A percentile compares a stretch with the other conserved stretches of the same genome.
phyloP scores from a whole-genome alignment of 2,329 filamentous ascomycete genomes.

The Microthyrium microscopicum region DNA sequence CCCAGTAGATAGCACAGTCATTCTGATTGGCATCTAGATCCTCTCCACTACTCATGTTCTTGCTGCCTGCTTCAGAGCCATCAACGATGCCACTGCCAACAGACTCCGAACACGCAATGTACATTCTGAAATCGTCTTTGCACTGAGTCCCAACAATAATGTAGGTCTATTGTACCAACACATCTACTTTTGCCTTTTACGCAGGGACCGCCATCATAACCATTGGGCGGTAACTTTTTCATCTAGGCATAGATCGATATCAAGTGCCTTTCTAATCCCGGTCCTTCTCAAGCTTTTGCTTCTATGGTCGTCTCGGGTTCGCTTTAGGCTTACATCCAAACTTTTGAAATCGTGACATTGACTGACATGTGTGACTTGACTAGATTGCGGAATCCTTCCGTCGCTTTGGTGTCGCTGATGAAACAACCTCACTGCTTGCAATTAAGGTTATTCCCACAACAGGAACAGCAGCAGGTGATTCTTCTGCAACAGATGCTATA shows the following conservation, averaged over 20 bases:
- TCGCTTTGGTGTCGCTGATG: conserved; percentile 62
- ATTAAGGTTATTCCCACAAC: conserved; percentile 51
- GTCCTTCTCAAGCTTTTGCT: too few relatives aligned
- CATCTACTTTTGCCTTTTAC: conserved; percentile 1
- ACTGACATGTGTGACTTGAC: not conserved
- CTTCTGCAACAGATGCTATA: conserved; percentile 29
- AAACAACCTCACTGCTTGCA: conserved; percentile 56
- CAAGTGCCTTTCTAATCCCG: conserved; percentile 7
- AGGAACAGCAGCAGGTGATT: conserved; percentile 13
- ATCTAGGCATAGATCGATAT: conserved; percentile 6
- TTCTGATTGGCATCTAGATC: conserved; percentile 27
- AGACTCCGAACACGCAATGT: conserved; percentile 66
- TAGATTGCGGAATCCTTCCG: conserved; percentile 88
- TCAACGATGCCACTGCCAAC: conserved; percentile 44
- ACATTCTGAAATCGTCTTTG: conserved; percentile 75
- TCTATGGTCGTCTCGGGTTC: conserved; percentile 4
- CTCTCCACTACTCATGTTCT: conserved; percentile 57
- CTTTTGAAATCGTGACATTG: not conserved
- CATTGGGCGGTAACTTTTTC: conserved; percentile 6
- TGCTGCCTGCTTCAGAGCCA: conserved; percentile 60
- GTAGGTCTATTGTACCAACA: conserved; percentile 26
- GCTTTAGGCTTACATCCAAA: conserved; percentile 7
- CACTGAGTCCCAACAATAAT: conserved; percentile 68
- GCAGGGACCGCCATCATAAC: conserved; percentile 4
- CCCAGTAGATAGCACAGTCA: not conserved